phyloP scores from a whole-genome alignment of 164 flowering plant species.

The Vitis rotundifolia region DNA sequence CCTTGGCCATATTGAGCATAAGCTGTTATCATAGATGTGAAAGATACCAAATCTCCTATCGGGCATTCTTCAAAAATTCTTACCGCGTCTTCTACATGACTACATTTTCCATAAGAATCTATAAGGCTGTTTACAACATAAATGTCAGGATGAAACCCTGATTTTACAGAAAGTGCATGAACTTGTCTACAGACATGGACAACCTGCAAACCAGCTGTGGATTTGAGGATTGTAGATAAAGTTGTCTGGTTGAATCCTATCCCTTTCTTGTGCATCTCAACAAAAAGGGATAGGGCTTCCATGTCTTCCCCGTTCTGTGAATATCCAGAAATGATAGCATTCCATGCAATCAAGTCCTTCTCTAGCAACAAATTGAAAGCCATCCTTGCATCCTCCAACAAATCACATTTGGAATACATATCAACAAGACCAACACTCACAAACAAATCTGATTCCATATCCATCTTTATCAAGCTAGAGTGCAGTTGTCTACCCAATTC shows the following conservation, averaged over 20 bases:
- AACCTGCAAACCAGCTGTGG: slow-evolving; percentile 49
- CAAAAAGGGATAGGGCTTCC: slow-evolving; percentile 53
- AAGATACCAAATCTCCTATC: slow-evolving; percentile 54
- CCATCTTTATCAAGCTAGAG: slow-evolving; percentile 51
- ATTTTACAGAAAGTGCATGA: slow-evolving; percentile 55
- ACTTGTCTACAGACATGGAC: slow-evolving; percentile 39
- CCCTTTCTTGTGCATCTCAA: slow-evolving; percentile 37
- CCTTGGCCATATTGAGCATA: slow-evolving; percentile 67
- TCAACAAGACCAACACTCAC: slow-evolving; percentile 70
- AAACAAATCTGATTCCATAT: slow-evolving; percentile 45
- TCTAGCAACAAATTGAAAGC: slow-evolving; percentile 43
- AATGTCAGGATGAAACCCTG: slow-evolving; percentile 47
- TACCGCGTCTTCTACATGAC: slow-evolving; percentile 43
- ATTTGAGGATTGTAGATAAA: slow-evolving; percentile 52
- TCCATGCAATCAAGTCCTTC: slow-evolving; percentile 60
- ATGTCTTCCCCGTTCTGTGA: slow-evolving; percentile 49
- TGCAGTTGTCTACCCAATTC: slow-evolving; percentile 70
- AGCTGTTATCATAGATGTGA: slow-evolving; percentile 71
- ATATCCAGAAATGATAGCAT: slow-evolving; percentile 70
- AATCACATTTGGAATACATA: slow-evolving; percentile 66
- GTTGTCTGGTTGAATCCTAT: slow-evolving; percentile 65
- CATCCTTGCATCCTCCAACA: slow-evolving; percentile 48
- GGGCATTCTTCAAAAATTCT: slow-evolving; percentile 49
- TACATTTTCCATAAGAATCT: slow-evolving; percentile 75
- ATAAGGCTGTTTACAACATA: slow-evolving; percentile 63